Base-by-base conservation (phyloP, 2,329 filamentous ascomycete species). In the Trichoderma afroharzianum region DNA sequence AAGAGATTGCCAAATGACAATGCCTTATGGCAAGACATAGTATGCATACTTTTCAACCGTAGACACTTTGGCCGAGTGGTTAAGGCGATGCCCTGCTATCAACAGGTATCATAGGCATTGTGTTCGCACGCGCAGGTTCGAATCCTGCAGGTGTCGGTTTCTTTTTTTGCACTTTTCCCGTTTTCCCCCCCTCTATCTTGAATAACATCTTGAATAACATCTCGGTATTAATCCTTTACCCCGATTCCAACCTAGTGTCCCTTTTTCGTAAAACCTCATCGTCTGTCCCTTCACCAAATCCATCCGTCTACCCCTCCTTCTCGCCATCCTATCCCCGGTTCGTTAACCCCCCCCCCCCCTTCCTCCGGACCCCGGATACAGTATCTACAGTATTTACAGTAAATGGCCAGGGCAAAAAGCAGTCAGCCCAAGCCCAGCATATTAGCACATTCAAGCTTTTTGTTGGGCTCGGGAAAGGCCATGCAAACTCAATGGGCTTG, bases 31-130 rank as follows among this genome's bases (percentile, higher is more conserved):
- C 6, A 3, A 4, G 4, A 5, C 2, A 26, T 53, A 69, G 8
- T 11, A 28, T 15, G 1, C 4, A 0, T 2, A 1, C 1, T 15
- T 4, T 21, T 12, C 68, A 63, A 70, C 59, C 68, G 8, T 63
- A 71, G 68, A 71, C 68, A 71, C 68, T 71, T 71, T 71, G 68
- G 68, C 68, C 68, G 68, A 71, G 68, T 71, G 68, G 68, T 71
- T 71, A 66, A 71, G 68, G 68, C 68, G 68, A 71, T 71, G 68
- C 68, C 68, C 68, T 71, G 68, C 61, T 71, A 71, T 66, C 61
- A 59, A 64, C 21, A 28, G 61, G 68, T 71, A 71, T 64, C 61
- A 58, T 36, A 71, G 68, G 68, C 68, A 71, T 71, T 71, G 68
- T 71, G 68, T 71, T 71, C 68, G 68, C 68, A 71, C 68, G 68